Conservation (phyloP, 179 eudicot genomes). For the Nepenthes alata region DNA sequence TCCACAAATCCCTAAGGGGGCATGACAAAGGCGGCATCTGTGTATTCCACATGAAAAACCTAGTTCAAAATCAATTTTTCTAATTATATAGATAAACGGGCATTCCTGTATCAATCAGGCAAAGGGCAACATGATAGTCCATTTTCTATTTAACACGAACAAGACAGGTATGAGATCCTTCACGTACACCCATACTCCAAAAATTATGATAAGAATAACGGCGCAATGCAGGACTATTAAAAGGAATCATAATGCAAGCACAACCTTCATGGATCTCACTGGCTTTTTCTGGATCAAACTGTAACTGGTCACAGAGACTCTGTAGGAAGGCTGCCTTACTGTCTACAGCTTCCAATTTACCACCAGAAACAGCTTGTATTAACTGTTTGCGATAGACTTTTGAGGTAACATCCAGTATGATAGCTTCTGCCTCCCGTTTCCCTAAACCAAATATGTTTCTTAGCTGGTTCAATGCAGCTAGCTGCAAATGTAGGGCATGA, state of each 20-base stretch:
- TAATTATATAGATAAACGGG: no score
- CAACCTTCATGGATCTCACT: conserved; percentile 77
- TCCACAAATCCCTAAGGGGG: no score
- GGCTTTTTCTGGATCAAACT: conserved; percentile 75
- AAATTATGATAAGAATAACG: background rate
- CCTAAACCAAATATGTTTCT: conserved; percentile 90
- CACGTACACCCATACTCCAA: background rate
- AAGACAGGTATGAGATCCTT: background rate
- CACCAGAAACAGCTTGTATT: conserved; percentile 63
- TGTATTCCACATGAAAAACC: no score
- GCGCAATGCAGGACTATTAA: background rate
- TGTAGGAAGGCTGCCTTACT: conserved; percentile 92
- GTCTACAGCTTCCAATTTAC: conserved; percentile 58
- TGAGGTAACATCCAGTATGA: conserved; percentile 56
- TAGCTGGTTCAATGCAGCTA: conserved; percentile 68
- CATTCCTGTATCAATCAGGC: no score
- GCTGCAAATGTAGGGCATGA: conserved; percentile 27
- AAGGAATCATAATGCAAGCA: conserved; percentile 1
- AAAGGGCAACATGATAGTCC: background rate
- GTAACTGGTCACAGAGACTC: conserved; percentile 65
- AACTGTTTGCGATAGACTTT: conserved; percentile 69
- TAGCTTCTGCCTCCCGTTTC: conserved; percentile 72
- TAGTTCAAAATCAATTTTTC: no score
- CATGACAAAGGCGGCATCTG: no score
- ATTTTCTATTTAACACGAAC: background rate